Percentiles rank a stretch among this genome's conserved stretches.
Evolutionary conservation across 129 eudicot genomes (phyloP).

Genomic region (Calendula officinalis): DNA sequence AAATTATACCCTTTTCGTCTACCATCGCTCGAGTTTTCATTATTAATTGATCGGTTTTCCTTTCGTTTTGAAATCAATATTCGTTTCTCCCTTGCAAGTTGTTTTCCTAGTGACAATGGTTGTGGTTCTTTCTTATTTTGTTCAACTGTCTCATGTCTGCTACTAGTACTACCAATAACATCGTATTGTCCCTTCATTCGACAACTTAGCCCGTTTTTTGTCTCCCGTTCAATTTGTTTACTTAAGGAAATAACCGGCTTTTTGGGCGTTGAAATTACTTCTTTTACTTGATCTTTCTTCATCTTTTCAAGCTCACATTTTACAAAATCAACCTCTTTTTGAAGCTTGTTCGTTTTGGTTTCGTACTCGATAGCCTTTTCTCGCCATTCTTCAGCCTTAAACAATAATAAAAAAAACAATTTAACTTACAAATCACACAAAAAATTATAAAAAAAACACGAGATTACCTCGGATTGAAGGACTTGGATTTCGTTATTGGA

Average conservation of each 20-base stretch:
- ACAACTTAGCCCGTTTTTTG: constrained; percentile 38
- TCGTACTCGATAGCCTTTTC: constrained; percentile 57
- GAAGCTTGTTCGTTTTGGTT: constrained; percentile 45
- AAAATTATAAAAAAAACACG: neutral
- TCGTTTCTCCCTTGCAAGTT: constrained; percentile 66
- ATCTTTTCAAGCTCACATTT: constrained; percentile 45
- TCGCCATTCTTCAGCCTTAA: constrained; percentile 80
- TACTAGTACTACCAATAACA: constrained; percentile 4
- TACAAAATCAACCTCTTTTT: constrained; percentile 32
- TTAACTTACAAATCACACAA: neutral
- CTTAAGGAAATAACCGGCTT: constrained; percentile 32
- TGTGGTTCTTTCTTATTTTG: constrained; percentile 30
- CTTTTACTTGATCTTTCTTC: constrained; percentile 31
- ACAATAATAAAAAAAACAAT: constrained; percentile 4
- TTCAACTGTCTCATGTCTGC: constrained; percentile 11
- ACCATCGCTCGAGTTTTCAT: neutral
- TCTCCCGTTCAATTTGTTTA: constrained; percentile 57
- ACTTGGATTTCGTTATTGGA: constrained; percentile 43
- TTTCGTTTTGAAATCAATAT: constrained; percentile 40
- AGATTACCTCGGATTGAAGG: constrained; percentile 45
- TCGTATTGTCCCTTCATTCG: constrained; percentile 39
- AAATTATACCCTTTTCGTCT: constrained; percentile 34
- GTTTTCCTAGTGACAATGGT: constrained; percentile 61
- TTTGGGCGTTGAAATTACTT: constrained; percentile 24
- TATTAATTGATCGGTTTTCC: constrained; percentile 32